phyloP scores from a whole-genome alignment of 208 protist genomes.

The Blechomonas ayalai region DNA sequence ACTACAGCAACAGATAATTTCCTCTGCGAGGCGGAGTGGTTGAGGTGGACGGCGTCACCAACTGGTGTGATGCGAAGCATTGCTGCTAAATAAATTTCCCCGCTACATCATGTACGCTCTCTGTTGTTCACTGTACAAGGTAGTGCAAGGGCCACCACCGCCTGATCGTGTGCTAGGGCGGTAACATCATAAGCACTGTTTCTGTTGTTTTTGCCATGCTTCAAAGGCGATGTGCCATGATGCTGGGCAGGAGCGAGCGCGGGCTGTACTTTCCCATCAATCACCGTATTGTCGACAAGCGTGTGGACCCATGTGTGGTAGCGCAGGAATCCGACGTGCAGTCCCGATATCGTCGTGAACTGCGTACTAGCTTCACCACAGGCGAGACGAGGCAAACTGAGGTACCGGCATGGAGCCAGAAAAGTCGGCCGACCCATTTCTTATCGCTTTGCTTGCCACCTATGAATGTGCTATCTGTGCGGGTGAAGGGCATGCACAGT shows the following conservation, averaged over 20 bases:
- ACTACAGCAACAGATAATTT: too few relatives aligned
- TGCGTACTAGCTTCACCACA: conserved; percentile 68
- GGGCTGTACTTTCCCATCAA: conserved; percentile 88
- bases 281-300: conserved; percentile 71
- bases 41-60: too few relatives aligned
- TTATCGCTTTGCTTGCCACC: conserved; percentile 66
- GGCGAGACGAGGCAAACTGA: conserved; percentile 73
- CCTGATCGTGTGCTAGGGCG: too few relatives aligned
- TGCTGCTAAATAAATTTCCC: too few relatives aligned
- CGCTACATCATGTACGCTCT: too few relatives aligned
- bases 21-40: too few relatives aligned
- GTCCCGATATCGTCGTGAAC: conserved; percentile 65
- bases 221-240: conserved; percentile 10
- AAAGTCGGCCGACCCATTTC: conserved; percentile 69
- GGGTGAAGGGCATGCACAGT: conserved; percentile 71
- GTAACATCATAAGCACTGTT: too few relatives aligned
- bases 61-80: too few relatives aligned
- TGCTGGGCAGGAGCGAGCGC: conserved; percentile 31
- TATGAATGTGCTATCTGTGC: conserved; percentile 31
- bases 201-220: too few relatives aligned
- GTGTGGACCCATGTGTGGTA: conserved; percentile 28
- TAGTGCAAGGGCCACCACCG: too few relatives aligned
- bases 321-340: conserved; percentile 63
- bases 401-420: conserved; percentile 49
- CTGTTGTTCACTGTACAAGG: too few relatives aligned